Evolutionary conservation across 148 eudicot genomes (phyloP), one percentile per base, ranked within the genome.

Genomic region (Polygonum maritimum): DNA sequence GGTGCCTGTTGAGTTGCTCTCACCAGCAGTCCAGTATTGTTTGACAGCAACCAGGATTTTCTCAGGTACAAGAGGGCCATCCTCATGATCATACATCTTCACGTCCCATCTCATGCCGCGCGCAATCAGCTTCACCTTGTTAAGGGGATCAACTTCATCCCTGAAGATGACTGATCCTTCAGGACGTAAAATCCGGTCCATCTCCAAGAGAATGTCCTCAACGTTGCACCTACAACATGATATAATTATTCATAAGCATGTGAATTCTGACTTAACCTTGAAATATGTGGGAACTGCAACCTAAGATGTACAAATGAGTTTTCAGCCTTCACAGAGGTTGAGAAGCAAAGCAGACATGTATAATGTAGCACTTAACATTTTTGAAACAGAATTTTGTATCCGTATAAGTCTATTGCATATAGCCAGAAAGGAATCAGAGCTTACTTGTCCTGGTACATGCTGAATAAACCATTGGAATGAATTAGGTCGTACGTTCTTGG

Each of bases 141-240:
- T 90, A 36, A 92, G 82, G 14, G 88, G 88, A 55, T 90, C 91
- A 57, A 92, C 91, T 75, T 87, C 91, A 36, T 92, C 97, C 63
- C 94, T 81, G 63, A 92, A 77, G 79, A 92, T 90, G 39, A 90
- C 92, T 12, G 83, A 72, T 45, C 97, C 97, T 84, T 92, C 94
- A 3, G 97, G 94, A 11, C 97, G 88, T 63, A 92, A 79, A 77
- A 92, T 90, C 3, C 97, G 85, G 84, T 92, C 97, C 97, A 92
- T 92, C 80, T 90, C 97, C 55, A 90, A 71, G 12, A 92, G 89
- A 45, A 92, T 86, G 75, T 90, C 92, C 79, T 88, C 97, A 31
- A 84, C 69, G 33, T 87, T 84, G 55, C 97, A 92, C 85, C 97
- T 92, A 82, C 9, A 72, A 41, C 69, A 62, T 57, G 49, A 41